Evolutionary conservation across 2,329 filamentous ascomycete genomes (phyloP), one percentile per base, ranked within the genome.

Genomic region (Talaromyces pinophilus): DNA sequence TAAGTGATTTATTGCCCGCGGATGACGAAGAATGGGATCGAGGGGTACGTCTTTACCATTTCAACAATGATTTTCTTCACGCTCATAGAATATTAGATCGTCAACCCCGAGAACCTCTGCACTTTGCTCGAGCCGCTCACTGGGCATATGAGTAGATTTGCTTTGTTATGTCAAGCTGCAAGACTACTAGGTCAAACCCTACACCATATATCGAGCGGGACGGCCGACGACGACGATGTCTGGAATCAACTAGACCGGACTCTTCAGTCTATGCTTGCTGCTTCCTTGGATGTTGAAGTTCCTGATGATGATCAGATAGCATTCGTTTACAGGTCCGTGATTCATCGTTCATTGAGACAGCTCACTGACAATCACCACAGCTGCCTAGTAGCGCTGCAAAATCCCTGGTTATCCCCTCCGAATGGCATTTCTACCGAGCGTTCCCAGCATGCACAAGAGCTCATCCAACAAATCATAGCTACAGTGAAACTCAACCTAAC

Each of bases 61-160:
- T 10, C 44, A 1, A 25, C 25, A 57, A 19, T 19, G 25, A 3
- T n/a, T 13, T 13, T 52, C 25, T 38, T 28, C 28, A 5, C n/a
- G 50, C 50, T 54, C 15, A 54, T 54, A 5, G 8, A 33, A 22
- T 22, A 17, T 3, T 57, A 64, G 54, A 65, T 55, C n/a, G 28
- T 68, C 15, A 44, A 59, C 1, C 1, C 67, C 33, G 64, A 70
- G 19, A 62, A 70, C 46, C 62, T 48, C 46, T 61, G 64, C 59
- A 69, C 63, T 3, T 42, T 73, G 11, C 71, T 70, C n/a, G 69
- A 66, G 11, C 72, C 71, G 46, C 68, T 69, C 67, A 69, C 65
- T 44, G 63, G 61, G 28, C 71, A 73, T 48, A 72, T 73, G 70
- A 72, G 71, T 55, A 73, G 69, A 64, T 73, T 71, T 57, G 66